Evolutionary conservation across 2,329 filamentous ascomycete species (phyloP).

Genomic region (Grosmannia penicillata): DNA sequence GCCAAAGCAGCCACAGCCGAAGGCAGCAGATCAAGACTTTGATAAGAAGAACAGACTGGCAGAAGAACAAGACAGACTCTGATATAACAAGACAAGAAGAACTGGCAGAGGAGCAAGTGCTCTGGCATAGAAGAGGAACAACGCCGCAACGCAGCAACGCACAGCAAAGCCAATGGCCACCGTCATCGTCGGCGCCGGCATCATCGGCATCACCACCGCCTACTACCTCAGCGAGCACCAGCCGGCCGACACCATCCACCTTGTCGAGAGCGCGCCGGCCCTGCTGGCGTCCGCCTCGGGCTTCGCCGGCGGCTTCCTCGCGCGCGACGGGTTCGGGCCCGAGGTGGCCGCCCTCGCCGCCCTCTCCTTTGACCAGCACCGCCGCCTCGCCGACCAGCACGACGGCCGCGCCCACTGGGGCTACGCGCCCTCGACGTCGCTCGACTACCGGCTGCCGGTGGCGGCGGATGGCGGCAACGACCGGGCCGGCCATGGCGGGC

Average conservation of each 20-base stretch:
- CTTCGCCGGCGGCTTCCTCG: slow-evolving; percentile 59
- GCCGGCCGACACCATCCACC: slow-evolving; percentile 25
- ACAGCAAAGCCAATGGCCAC: slow-evolving; percentile 29
- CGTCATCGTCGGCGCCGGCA: slow-evolving; percentile 54
- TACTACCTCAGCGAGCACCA: slow-evolving; percentile 49
- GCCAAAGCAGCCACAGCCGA: too few species aligned
- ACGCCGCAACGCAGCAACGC: too few species aligned
- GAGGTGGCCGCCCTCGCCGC: slow-evolving; percentile 39
- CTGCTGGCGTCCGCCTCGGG: slow-evolving; percentile 64
- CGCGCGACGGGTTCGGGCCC: slow-evolving; percentile 55
- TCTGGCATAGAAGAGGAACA: too few species aligned
- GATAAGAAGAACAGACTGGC: too few species aligned
- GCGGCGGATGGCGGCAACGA: slow-evolving; percentile 6
- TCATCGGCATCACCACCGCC: slow-evolving; percentile 56
- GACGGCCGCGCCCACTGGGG: slow-evolving; percentile 39
- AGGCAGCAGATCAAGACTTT: too few species aligned
- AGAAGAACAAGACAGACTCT: too few species aligned
- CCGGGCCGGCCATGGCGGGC: slow-evolving; percentile 16
- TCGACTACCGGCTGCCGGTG: slow-evolving; percentile 31
- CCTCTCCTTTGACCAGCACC: slow-evolving; percentile 56
- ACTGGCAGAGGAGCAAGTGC: too few species aligned
- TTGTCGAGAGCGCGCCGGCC: slow-evolving; percentile 32
- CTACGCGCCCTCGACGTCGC: slow-evolving; percentile 37
- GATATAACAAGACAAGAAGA: too few species aligned
- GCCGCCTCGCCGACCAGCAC: slow-evolving; percentile 43